phyloP scores from a whole-genome alignment of 2,329 filamentous ascomycete genomes.

The Trichoderma aggressivum region DNA sequence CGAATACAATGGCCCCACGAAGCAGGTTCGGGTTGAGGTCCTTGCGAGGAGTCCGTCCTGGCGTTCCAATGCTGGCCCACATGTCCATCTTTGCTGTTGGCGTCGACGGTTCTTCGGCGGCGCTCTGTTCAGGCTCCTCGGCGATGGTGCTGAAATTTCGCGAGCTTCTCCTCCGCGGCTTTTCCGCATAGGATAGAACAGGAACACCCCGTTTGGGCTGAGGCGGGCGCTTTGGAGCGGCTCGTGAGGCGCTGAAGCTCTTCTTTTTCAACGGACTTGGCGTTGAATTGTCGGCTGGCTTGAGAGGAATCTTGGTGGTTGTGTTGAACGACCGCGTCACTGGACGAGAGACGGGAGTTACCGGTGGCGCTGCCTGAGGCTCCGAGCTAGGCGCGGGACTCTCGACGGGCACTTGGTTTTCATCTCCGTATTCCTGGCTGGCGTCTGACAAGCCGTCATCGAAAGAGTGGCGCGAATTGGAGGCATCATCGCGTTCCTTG shows the following conservation, averaged over 20 bases:
- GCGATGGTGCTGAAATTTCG: constrained; percentile 8
- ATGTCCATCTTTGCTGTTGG: constrained; percentile 48
- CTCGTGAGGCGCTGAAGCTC: constrained; percentile 49
- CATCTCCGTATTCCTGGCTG: constrained; percentile 65
- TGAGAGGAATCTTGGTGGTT: constrained; percentile 73
- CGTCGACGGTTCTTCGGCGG: constrained; percentile 24
- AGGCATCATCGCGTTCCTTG: constrained; percentile 36
- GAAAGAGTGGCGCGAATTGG: constrained; percentile 31
- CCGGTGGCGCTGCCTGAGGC: constrained; percentile 39
- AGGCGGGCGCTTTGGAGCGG: constrained; percentile 43
- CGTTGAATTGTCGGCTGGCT: constrained; percentile 60
- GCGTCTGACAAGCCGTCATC: constrained; percentile 56
- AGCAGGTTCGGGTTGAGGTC: constrained; percentile 55
- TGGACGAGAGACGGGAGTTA: constrained; percentile 52
- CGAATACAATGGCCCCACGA: constrained; percentile 71
- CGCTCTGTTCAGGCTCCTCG: constrained; percentile 25
- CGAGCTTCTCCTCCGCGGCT: constrained; percentile 32
- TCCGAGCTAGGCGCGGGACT: constrained; percentile 37
- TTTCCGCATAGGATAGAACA: constrained; percentile 52
- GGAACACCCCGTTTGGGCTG: constrained; percentile 47
- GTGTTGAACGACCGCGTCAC: constrained; percentile 60
- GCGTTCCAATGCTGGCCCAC: constrained; percentile 55
- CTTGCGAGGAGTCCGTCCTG: constrained; percentile 53
- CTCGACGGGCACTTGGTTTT: constrained; percentile 59
- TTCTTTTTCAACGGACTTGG: constrained; percentile 47